phyloP scores from a whole-genome alignment of 2,329 filamentous ascomycete genomes.

The Xylariaceae sp. region DNA sequence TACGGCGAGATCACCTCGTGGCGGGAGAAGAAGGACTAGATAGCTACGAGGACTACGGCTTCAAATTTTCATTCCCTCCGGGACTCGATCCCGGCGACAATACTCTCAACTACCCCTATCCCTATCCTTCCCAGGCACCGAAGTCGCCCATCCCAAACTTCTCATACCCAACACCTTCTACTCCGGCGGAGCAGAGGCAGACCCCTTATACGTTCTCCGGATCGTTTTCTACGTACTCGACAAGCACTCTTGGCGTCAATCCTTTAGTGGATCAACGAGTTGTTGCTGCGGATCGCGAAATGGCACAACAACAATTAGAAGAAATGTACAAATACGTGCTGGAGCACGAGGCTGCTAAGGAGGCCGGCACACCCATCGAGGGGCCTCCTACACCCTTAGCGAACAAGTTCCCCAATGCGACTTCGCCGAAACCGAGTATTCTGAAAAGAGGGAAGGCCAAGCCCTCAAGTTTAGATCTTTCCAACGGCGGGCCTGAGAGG shows the following conservation, averaged over 20 bases:
- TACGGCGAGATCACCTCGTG: conserved; percentile 48
- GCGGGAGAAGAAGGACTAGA: conserved; percentile 50
- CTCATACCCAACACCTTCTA: conserved; percentile 45
- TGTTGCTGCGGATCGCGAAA: conserved; percentile 67
- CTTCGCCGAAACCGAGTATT: conserved; percentile 43
- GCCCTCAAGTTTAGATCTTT: conserved; percentile 40
- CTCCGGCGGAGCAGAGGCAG: conserved; percentile 27
- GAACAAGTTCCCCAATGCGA: conserved; percentile 25
- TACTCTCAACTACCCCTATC: conserved; percentile 24
- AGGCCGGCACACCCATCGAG: conserved; percentile 49
- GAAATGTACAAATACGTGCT: conserved; percentile 88
- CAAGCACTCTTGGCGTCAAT: conserved; percentile 56
- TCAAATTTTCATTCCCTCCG: conserved; percentile 27
- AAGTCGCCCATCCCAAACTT: conserved; percentile 44
- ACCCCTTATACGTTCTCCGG: conserved; percentile 48
- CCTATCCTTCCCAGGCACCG: conserved; percentile 34
- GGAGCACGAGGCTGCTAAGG: conserved; percentile 74
- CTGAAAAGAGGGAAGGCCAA: conserved; percentile 41
- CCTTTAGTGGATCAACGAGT: conserved; percentile 72
- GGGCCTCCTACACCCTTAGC: conserved; percentile 39
- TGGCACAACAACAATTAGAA: conserved; percentile 79
- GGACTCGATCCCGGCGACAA: conserved; percentile 21
- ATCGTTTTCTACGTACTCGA: conserved; percentile 45
- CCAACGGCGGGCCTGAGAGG: conserved; percentile 43
- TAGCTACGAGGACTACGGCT: conserved; percentile 30